Conservation (phyloP, 768 basidiomycete species). For the Lactarius deliciosus region DNA sequence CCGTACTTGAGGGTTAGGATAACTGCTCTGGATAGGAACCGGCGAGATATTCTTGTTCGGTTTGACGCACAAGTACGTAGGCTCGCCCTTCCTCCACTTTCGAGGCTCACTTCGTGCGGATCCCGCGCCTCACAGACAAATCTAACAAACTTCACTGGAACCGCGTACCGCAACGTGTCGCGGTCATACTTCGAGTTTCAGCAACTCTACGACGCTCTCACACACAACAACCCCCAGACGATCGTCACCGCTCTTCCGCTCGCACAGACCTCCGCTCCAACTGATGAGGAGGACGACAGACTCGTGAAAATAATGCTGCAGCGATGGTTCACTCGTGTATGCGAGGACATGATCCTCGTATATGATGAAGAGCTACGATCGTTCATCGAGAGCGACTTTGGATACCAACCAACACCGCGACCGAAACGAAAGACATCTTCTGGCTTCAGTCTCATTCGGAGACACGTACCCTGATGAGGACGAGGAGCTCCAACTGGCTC, state of each 20-base stretch:
- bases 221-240: conserved; percentile 91
- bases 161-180: conserved; percentile 89
- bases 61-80: conserved; percentile 87
- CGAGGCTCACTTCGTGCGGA: conserved; percentile 1
- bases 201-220: conserved; percentile 87
- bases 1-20: conserved; percentile 89
- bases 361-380: conserved; percentile 91
- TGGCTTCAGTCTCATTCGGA: conserved; percentile 73
- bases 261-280: conserved; percentile 94
- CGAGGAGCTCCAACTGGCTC: conserved; percentile 85
- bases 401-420: conserved; percentile 82
- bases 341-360: conserved; percentile 85
- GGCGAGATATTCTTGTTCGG: conserved; percentile 89
- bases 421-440: conserved; percentile 69
- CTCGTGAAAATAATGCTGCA: conserved; percentile 94
- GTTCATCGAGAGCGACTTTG: conserved; percentile 97
- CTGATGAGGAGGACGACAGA: conserved; percentile 97
- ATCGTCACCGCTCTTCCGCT: conserved; percentile 94
- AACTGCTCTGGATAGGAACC: conserved; percentile 89
- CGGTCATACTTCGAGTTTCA: conserved; percentile 95
- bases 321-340: conserved; percentile 89
- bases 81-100: background rate
- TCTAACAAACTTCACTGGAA: conserved; percentile 85
- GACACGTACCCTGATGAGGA: conserved; percentile 92
- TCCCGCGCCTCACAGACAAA: conserved; percentile 64